Percentiles rank a stretch among this genome's conserved stretches.
These are phyloP conservation scores for Kazachstania viticola DNA, from an alignment of 805 yeast species.

Conservation along the genomic window DNA sequence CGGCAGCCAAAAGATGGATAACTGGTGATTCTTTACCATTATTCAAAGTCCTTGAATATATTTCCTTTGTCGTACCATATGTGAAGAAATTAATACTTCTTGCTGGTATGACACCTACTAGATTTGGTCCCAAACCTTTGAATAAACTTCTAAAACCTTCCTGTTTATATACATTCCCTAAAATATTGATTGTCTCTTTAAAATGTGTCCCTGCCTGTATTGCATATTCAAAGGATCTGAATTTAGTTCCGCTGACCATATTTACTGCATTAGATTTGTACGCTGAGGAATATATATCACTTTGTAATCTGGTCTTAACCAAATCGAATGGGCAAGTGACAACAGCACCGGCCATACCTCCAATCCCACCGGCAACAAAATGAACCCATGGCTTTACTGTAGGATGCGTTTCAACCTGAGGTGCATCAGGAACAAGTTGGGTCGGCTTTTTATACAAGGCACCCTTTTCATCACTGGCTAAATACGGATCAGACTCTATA, in stretches of 20 bases:
- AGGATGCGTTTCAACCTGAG: slow-evolving; percentile 8
- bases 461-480: slow-evolving; percentile 65
- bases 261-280: slow-evolving; percentile 29
- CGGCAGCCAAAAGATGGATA: slow-evolving; percentile 79
- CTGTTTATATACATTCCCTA: slow-evolving; percentile 49
- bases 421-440: slow-evolving; percentile 8
- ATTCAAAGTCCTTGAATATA: slow-evolving; percentile 54
- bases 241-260: slow-evolving; percentile 2
- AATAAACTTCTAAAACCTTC: slow-evolving; percentile 86
- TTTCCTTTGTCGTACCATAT: slow-evolving; percentile 83
- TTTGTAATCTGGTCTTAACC: slow-evolving; percentile 88
- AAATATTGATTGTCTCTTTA: slow-evolving; percentile 66
- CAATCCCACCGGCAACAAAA: slow-evolving; percentile 85
- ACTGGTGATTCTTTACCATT: slow-evolving; percentile 70
- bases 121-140: slow-evolving; percentile 91
- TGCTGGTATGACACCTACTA: slow-evolving; percentile 97
- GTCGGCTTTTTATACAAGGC: slow-evolving; percentile 36
- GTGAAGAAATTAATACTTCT: slow-evolving; percentile 93
- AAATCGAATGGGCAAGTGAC: slow-evolving; percentile 93
- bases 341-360: slow-evolving; percentile 97
- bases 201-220: slow-evolving; percentile 58
- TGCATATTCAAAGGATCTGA: slow-evolving; percentile 22
- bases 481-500: slow-evolving; percentile 43
- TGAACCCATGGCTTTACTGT: slow-evolving; percentile 52
- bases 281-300: slow-evolving; percentile 60